Conservation (phyloP, 768 basidiomycete genomes). For the Atractiella rhizophila region DNA sequence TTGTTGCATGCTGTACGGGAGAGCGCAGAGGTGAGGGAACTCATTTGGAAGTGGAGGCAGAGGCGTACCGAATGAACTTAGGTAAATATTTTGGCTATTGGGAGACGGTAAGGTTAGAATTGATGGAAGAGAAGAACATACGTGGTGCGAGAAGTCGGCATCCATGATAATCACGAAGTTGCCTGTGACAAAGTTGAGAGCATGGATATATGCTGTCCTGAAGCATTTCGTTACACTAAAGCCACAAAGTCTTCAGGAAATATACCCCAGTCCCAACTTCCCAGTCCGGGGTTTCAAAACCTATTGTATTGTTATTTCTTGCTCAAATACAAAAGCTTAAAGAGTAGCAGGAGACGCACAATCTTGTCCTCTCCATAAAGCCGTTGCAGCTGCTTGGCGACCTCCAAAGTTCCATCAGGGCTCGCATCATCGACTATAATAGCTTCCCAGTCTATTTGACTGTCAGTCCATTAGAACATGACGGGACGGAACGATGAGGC, state of each 20-base stretch:
- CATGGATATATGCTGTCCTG: slow-evolving; percentile 80
- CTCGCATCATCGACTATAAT: slow-evolving; percentile 78
- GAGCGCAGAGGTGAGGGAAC: neutral
- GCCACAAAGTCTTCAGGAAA: neutral
- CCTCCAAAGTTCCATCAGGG: slow-evolving; percentile 75
- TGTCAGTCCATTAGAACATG: slow-evolving; percentile 16
- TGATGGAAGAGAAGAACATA: slow-evolving; percentile 22
- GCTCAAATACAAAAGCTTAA: neutral
- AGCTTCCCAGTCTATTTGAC: slow-evolving; percentile 57
- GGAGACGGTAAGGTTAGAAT: neutral
- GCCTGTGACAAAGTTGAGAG: slow-evolving; percentile 62
- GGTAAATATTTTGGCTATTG: slow-evolving; percentile 76
- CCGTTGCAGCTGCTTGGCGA: slow-evolving; percentile 48
- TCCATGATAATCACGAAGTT: slow-evolving; percentile 96
- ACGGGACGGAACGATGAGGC: neutral
- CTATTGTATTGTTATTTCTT: no score
- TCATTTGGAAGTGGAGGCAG: neutral
- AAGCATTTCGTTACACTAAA: neutral
- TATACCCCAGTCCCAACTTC: slow-evolving; percentile 69
- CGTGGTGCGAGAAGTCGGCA: slow-evolving; percentile 86
- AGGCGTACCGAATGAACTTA: slow-evolving; percentile 50
- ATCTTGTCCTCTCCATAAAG: slow-evolving; percentile 67
- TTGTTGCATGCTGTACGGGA: slow-evolving; percentile 40
- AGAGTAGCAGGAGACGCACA: slow-evolving; percentile 25
- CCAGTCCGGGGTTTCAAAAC: slow-evolving; percentile 63